Evolutionary conservation across 1,139 yeast genomes (phyloP).

Genomic region (Spathaspora sp.): DNA sequence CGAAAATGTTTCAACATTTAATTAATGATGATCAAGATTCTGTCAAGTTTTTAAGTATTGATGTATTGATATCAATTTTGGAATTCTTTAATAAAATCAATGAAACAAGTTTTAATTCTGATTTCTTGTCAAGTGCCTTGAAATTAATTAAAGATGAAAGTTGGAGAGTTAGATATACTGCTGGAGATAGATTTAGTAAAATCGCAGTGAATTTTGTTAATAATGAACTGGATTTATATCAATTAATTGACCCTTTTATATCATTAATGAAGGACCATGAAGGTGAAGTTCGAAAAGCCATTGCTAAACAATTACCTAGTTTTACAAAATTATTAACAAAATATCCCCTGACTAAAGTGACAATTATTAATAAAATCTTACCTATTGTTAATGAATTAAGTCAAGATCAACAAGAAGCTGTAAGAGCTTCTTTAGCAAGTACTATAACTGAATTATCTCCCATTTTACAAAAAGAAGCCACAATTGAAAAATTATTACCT

Average conservation of each 20-base stretch:
- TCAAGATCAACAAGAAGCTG: conserved; percentile 89
- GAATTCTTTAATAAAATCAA: conserved; percentile 59
- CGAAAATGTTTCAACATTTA: conserved; percentile 78
- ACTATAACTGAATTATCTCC: conserved; percentile 88
- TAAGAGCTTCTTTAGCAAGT: conserved; percentile 87
- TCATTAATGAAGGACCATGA: conserved; percentile 86
- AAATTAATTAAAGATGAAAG: conserved; percentile 83
- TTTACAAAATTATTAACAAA: conserved; percentile 58
- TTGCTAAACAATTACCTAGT: conserved; percentile 87
- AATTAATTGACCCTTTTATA: conserved; percentile 70
- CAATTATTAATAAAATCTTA: conserved; percentile 67
- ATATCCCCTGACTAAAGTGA: conserved; percentile 43
- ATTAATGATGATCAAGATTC: conserved; percentile 92
- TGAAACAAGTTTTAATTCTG: conserved; percentile 59
- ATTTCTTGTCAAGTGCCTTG: conserved; percentile 55
- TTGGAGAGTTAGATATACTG: conserved; percentile 98
- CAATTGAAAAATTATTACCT: conserved; percentile 82
- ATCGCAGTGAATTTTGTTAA: conserved; percentile 67
- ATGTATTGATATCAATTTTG: conserved; percentile 74
- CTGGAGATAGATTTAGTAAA: conserved; percentile 84
- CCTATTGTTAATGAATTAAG: conserved; percentile 85
- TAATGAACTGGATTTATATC: conserved; percentile 50
- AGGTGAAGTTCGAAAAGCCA: conserved; percentile 94
- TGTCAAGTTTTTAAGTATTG: conserved; percentile 86
- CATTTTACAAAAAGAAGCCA: conserved; percentile 77